These are phyloP conservation scores for Candida saitoana DNA, from an alignment of 805 yeast genomes.

Conservation along the genomic window DNA sequence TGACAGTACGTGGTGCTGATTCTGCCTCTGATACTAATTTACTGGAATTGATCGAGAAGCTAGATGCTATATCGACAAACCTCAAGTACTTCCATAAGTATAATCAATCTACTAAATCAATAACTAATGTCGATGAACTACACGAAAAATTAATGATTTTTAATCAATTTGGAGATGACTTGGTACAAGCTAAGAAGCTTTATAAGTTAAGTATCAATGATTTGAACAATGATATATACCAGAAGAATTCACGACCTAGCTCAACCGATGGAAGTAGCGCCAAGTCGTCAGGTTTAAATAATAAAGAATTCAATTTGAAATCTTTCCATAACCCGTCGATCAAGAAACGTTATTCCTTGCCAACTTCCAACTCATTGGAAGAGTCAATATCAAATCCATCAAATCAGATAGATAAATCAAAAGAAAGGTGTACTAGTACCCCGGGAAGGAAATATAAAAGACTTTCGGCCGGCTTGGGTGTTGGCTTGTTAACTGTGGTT, in stretches of 20 bases:
- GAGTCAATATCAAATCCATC: slow-evolving; percentile 1
- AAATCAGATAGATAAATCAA: slow-evolving; percentile 1
- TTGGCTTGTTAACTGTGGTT: slow-evolving; percentile 36
- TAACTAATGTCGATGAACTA: slow-evolving; percentile 26
- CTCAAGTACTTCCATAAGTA: slow-evolving; percentile 36
- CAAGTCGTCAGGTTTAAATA: slow-evolving; percentile 6
- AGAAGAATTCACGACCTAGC: background rate
- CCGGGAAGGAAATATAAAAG: slow-evolving; percentile 25
- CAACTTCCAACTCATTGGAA: slow-evolving; percentile 7
- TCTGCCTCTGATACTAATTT: slow-evolving; percentile 14
- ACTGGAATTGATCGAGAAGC: slow-evolving; percentile 24
- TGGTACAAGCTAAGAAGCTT: slow-evolving; percentile 24
- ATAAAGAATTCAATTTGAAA: slow-evolving; percentile 23
- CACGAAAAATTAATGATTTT: slow-evolving; percentile 36
- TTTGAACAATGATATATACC: slow-evolving; percentile 15
- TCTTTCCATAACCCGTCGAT: slow-evolving; percentile 26
- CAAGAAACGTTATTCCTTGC: slow-evolving; percentile 23
- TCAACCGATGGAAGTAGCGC: slow-evolving; percentile 6
- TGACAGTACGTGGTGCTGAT: background rate
- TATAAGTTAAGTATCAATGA: slow-evolving; percentile 28
- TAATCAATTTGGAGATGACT: slow-evolving; percentile 31
- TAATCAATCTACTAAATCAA: slow-evolving; percentile 24
- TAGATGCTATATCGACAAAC: slow-evolving; percentile 30
- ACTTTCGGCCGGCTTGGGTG: slow-evolving; percentile 33
- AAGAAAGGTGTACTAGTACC: background rate